A percentile compares a stretch with the other conserved stretches of the same genome.
phyloP scores from a whole-genome alignment of 2,329 filamentous ascomycete genomes.

The Esteya vermicola region DNA sequence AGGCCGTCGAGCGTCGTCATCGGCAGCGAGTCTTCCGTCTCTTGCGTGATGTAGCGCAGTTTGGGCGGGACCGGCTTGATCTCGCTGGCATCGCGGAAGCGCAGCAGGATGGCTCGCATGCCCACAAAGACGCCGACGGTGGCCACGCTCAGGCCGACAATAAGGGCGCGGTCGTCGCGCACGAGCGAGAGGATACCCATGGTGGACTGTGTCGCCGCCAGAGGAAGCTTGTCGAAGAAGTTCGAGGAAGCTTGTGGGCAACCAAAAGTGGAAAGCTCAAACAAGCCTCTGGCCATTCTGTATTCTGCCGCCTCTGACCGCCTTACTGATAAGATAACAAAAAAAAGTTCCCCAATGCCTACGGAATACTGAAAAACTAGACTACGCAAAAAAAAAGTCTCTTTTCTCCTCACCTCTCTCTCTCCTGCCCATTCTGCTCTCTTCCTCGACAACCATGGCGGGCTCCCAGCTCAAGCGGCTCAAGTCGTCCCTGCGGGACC shows the following conservation, averaged over 20 bases:
- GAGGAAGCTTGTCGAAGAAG: no score
- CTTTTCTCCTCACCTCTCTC: no score
- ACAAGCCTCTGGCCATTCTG: no score
- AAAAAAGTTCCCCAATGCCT: constrained; percentile 9
- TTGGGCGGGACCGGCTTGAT: constrained; percentile 51
- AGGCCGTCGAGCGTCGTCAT: constrained; percentile 53
- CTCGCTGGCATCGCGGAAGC: constrained; percentile 49
- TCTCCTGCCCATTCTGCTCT: no score
- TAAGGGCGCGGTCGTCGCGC: constrained; percentile 37
- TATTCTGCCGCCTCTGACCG: constrained; percentile 15
- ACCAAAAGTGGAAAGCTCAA: no score
- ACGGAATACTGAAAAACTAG: neutral
- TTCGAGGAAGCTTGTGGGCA: no score
- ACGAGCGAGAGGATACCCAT: constrained; percentile 27
- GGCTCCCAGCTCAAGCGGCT: constrained; percentile 94
- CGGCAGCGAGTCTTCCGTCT: constrained; percentile 58
- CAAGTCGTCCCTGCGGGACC: constrained; percentile 78
- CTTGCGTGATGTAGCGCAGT: constrained; percentile 60
- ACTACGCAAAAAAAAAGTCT: constrained; percentile 4
- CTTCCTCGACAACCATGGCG: constrained; percentile 47
- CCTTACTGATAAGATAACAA: constrained; percentile 18
- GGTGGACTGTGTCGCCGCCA: constrained; percentile 7
- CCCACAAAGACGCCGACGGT: constrained; percentile 42
- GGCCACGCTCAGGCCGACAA: constrained; percentile 39
- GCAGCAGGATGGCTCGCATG: constrained; percentile 42